Percentiles rank a stretch among this genome's conserved stretches.
phyloP scores from a whole-genome alignment of 352 stramenopile genomes.

The Blastocystis sp. region DNA sequence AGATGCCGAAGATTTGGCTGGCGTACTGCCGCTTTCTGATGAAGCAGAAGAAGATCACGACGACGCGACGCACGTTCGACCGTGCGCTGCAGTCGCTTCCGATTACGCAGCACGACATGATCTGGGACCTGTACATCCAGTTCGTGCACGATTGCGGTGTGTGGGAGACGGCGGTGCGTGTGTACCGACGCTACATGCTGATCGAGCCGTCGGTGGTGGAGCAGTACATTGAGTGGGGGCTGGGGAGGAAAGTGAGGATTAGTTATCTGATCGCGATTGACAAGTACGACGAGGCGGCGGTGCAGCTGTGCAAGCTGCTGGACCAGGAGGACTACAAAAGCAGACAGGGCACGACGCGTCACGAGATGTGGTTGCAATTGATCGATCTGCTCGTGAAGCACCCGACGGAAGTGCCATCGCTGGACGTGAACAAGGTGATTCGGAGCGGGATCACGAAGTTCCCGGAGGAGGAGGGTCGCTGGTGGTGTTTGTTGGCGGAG shows the following conservation, averaged over 20 bases:
- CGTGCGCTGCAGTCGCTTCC: conserved; percentile 83
- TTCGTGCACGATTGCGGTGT: conserved; percentile 75
- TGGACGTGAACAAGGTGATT: conserved; percentile 88
- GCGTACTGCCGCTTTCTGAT: conserved; percentile 71
- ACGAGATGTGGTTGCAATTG: conserved; percentile 92
- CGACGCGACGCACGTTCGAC: conserved; percentile 78
- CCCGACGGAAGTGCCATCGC: conserved; percentile 73
- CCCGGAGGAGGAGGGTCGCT: conserved; percentile 84
- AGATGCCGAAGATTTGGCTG: conserved; percentile 89
- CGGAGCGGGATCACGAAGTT: conserved; percentile 79
- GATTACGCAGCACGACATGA: conserved; percentile 88
- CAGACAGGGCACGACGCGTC: conserved; percentile 66
- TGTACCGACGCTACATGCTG: conserved; percentile 74
- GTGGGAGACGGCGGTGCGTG: conserved; percentile 69
- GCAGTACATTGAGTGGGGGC: conserved; percentile 61
- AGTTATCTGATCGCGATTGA: conserved; percentile 64
- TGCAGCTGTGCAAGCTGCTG: conserved; percentile 71
- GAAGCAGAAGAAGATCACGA: conserved; percentile 70
- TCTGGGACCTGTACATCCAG: conserved; percentile 82
- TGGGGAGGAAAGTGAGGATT: neutral
- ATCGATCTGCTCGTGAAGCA: conserved; percentile 86
- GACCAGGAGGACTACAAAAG: conserved; percentile 67
- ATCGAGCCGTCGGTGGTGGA: conserved; percentile 67
- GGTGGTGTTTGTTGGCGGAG: conserved; percentile 92
- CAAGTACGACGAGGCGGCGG: conserved; percentile 71